These are phyloP conservation scores for Pulveroboletus ravenelii DNA, from an alignment of 768 basidiomycete genomes.

Conservation along the genomic window DNA sequence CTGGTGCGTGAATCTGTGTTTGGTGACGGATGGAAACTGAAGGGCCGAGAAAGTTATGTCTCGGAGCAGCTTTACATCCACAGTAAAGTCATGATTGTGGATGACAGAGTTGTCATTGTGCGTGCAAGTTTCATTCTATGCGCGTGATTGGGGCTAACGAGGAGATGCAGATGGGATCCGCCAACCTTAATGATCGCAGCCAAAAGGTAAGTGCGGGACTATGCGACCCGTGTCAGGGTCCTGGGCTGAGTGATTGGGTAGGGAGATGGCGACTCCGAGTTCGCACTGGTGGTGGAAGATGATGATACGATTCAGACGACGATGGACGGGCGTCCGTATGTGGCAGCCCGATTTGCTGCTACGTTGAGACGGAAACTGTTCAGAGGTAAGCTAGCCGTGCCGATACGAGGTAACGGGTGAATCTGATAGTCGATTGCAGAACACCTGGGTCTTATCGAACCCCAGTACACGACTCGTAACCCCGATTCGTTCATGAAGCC, in stretches of 20 bases:
- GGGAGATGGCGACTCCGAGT: conserved; percentile 95
- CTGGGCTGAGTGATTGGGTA: conserved; percentile 24
- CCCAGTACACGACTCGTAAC: conserved; percentile 50
- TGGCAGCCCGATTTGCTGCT: conserved; percentile 77
- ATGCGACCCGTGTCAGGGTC: background rate
- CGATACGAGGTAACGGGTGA: background rate
- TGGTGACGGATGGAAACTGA: conserved; percentile 3
- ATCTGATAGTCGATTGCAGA: conserved; percentile 41
- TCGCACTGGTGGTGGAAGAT: conserved; percentile 90
- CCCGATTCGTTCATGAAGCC: conserved; percentile 66
- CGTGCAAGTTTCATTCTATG: conserved; percentile 24
- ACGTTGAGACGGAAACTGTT: conserved; percentile 79
- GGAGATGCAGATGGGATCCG: conserved; percentile 73
- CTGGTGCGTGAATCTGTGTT: conserved; percentile 47
- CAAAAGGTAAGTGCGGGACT: conserved; percentile 49
- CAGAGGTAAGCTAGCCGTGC: conserved; percentile 48
- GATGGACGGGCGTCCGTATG: conserved; percentile 76
- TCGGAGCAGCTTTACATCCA: conserved; percentile 83
- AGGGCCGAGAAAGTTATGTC: conserved; percentile 51
- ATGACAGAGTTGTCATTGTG: conserved; percentile 85
- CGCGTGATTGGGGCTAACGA: conserved; percentile 4
- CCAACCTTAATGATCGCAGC: conserved; percentile 87
- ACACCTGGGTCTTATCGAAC: conserved; percentile 79
- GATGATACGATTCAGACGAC: conserved; percentile 63
- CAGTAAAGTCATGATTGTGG: conserved; percentile 91